These are phyloP conservation scores for Scheffersomyces coipomensis DNA, from an alignment of 805 yeast genomes.

Conservation along the genomic window DNA sequence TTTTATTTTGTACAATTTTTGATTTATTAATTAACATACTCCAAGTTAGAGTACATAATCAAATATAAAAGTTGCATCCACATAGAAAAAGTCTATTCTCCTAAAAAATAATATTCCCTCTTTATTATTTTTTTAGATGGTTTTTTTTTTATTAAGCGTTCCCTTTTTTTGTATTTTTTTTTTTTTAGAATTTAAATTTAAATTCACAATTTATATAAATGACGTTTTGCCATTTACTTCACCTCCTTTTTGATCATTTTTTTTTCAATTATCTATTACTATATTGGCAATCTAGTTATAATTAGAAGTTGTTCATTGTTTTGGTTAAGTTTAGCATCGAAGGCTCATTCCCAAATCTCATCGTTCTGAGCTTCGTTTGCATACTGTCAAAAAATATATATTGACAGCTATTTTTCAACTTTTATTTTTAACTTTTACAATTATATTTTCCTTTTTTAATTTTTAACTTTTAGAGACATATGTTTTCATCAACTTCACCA, in stretches of 20 bases:
- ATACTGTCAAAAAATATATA: background rate
- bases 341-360: background rate
- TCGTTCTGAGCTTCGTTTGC: background rate
- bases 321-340: too few relatives aligned
- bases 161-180: background rate
- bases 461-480: too few relatives aligned
- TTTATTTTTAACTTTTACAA: background rate
- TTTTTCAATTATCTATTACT: background rate
- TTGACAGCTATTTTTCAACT: background rate
- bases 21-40: too few relatives aligned
- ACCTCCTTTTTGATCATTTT: slow-evolving; percentile 1
- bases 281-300: too few relatives aligned
- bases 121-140: background rate
- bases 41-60: too few relatives aligned
- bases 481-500: slow-evolving; percentile 11
- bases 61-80: too few relatives aligned
- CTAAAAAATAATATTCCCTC: too few relatives aligned
- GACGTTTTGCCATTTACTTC: background rate
- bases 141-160: background rate
- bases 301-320: too few relatives aligned
- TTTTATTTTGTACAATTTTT: too few relatives aligned
- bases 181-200: too few relatives aligned
- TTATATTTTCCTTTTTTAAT: too few relatives aligned
- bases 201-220: background rate
- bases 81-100: too few relatives aligned